Evolutionary conservation across 441 rosid genomes (phyloP).

Genomic region (Populus hybrid): DNA sequence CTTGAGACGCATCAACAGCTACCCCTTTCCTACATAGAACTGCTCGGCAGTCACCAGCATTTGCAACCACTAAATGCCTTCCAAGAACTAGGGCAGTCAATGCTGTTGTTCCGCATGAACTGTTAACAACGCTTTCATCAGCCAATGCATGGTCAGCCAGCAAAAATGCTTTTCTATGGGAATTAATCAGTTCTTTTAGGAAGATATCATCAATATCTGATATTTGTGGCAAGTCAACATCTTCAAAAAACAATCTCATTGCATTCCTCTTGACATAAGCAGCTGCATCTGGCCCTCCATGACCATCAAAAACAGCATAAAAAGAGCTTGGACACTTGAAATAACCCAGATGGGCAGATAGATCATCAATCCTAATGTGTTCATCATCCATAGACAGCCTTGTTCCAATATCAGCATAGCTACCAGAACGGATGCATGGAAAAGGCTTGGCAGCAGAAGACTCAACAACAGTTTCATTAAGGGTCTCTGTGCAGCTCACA

Average conservation of each 20-base stretch:
- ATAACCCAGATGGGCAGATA: slow-evolving; percentile 55
- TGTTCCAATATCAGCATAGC: slow-evolving; percentile 64
- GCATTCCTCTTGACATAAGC: slow-evolving; percentile 67
- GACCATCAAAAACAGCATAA: slow-evolving; percentile 93
- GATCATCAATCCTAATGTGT: slow-evolving; percentile 75
- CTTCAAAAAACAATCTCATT: slow-evolving; percentile 64
- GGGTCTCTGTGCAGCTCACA: slow-evolving; percentile 34
- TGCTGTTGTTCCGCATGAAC: slow-evolving; percentile 73
- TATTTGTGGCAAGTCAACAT: slow-evolving; percentile 41
- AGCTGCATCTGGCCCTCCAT: slow-evolving; percentile 84
- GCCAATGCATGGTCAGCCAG: slow-evolving; percentile 75
- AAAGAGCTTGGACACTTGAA: slow-evolving; percentile 68
- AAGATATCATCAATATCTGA: slow-evolving; percentile 42
- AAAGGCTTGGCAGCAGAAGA: slow-evolving; percentile 34
- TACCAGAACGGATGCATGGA: slow-evolving; percentile 76
- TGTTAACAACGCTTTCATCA: slow-evolving; percentile 48
- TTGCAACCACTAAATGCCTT: slow-evolving; percentile 64
- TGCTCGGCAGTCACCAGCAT: slow-evolving; percentile 82
- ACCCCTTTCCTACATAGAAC: slow-evolving; percentile 66
- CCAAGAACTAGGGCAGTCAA: slow-evolving; percentile 70
- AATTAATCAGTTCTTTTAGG: slow-evolving; percentile 57
- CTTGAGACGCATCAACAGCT: slow-evolving; percentile 71
- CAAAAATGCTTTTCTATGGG: slow-evolving; percentile 58
- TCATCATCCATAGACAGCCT: slow-evolving; percentile 87
- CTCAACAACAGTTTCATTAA: slow-evolving; percentile 28